These are phyloP conservation scores for Nannochloropsis limnetica DNA, from an alignment of 352 stramenopile species.

Conservation along the genomic window DNA sequence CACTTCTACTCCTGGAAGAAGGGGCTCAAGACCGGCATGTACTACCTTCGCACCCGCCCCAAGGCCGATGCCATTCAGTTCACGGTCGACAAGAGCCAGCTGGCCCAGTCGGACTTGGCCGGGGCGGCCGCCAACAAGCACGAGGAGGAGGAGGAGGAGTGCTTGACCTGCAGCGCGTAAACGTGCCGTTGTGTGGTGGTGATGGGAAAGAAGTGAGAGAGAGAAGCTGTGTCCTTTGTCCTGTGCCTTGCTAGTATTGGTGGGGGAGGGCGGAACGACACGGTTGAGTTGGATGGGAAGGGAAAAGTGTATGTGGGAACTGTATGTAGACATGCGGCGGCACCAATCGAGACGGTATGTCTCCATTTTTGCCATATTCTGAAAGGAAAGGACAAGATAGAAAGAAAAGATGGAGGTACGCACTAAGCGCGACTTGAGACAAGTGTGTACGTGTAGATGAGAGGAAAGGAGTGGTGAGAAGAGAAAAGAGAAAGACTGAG, in stretches of 20 bases:
- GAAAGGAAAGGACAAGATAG: background rate
- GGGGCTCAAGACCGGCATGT: constrained; percentile 99
- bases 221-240: background rate
- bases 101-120: constrained; percentile 49
- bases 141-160: constrained; percentile 43
- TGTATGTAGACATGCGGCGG: background rate
- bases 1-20: constrained; percentile 99
- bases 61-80: constrained; percentile 99
- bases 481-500: background rate
- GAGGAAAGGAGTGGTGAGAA: background rate
- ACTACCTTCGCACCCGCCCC: constrained; percentile 95
- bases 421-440: background rate
- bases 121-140: constrained; percentile 22
- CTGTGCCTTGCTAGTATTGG: background rate
- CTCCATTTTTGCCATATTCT: background rate
- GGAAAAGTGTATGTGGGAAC: background rate
- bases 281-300: background rate
- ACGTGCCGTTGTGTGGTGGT: background rate
- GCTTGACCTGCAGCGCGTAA: constrained; percentile 40
- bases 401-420: background rate
- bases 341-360: background rate
- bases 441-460: background rate
- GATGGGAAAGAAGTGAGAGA: background rate
- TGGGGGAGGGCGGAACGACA: background rate
- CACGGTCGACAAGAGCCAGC: constrained; percentile 92